Conservation (phyloP, 345 rosid genomes). For the Citrus inodora region DNA sequence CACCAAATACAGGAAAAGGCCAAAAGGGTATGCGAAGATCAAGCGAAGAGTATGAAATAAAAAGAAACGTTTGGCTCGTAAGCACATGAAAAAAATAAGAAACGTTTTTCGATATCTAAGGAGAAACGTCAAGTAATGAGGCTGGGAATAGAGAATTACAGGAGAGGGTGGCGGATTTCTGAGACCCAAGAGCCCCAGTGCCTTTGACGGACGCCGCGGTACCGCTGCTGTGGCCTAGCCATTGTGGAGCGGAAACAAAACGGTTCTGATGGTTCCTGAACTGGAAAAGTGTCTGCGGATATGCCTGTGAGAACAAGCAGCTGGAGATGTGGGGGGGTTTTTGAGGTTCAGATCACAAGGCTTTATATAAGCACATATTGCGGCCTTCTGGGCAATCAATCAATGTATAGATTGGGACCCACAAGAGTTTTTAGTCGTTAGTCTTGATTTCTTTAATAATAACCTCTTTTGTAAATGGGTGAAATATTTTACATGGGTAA, state of each 20-base stretch:
- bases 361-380: slow-evolving; percentile 32
- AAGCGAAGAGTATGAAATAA: background rate
- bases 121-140: background rate
- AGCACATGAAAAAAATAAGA: background rate
- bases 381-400: slow-evolving; percentile 28
- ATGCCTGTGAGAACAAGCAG: slow-evolving; percentile 17
- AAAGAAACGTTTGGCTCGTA: background rate
- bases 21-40: background rate
- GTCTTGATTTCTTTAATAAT: background rate
- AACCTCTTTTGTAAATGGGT: background rate
- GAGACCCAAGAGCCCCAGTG: slow-evolving; percentile 91
- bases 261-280: background rate
- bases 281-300: slow-evolving; percentile 18
- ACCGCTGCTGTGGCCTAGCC: slow-evolving; percentile 65
- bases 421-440: background rate
- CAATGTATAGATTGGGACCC: slow-evolving; percentile 16
- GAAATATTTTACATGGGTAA: background rate
- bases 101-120: background rate
- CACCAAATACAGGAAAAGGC: background rate
- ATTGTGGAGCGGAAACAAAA: slow-evolving; percentile 22
- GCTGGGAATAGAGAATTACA: slow-evolving; percentile 33
- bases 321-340: background rate
- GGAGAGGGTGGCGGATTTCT: slow-evolving; percentile 69
- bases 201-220: slow-evolving; percentile 72
- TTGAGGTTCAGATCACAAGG: background rate